A percentile compares a stretch with the other conserved stretches of the same genome.
Conservation (phyloP, 179 eudicot species). For the Silene vulgaris region DNA sequence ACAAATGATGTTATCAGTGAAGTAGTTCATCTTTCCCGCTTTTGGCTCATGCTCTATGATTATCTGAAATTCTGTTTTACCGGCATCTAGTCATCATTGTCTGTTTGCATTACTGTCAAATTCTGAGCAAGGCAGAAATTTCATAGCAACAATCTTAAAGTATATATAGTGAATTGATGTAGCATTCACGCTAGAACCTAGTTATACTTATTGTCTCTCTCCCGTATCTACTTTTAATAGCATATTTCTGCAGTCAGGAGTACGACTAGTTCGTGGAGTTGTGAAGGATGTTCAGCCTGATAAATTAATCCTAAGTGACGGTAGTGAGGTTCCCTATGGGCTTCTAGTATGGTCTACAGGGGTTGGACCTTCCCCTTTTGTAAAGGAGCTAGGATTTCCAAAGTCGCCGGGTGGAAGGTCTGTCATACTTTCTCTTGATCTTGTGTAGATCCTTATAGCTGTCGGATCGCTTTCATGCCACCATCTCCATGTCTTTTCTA, state of each 20-base stretch:
- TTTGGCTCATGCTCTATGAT: neutral
- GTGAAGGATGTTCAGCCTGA: conserved; percentile 84
- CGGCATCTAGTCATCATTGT: neutral
- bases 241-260: conserved; percentile 76
- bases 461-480: neutral
- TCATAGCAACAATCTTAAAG: neutral
- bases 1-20: no score
- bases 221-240: conserved; percentile 15
- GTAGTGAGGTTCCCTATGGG: conserved; percentile 86
- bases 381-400: conserved; percentile 51
- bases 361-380: conserved; percentile 88
- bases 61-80: neutral
- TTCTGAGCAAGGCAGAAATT: neutral
- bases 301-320: conserved; percentile 74
- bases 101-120: neutral
- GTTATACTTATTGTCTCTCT: neutral
- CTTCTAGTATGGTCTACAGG: conserved; percentile 98
- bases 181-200: neutral
- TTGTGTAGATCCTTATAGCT: neutral
- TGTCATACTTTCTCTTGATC: conserved; percentile 2
- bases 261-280: conserved; percentile 82
- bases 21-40: neutral
- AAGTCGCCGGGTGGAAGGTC: conserved; percentile 96
- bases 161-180: neutral
- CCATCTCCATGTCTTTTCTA: neutral